These are phyloP conservation scores for Xylaria sp. DNA, from an alignment of 2,329 filamentous ascomycete genomes.

Conservation along the genomic window DNA sequence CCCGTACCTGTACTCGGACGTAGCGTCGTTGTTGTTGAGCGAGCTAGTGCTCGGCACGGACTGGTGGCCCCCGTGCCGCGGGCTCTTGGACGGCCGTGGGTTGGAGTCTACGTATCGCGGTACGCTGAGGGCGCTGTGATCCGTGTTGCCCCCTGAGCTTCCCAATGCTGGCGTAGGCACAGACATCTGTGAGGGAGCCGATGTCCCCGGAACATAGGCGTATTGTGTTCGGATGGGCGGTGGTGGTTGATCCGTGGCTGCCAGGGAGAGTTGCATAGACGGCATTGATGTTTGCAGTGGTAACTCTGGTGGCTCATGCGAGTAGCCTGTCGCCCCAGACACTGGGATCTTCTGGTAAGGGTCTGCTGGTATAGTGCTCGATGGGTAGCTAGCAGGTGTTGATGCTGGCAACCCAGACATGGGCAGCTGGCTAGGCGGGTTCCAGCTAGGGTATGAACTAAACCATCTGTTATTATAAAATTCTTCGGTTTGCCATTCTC, in stretches of 20 bases:
- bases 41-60: slow-evolving; percentile 63
- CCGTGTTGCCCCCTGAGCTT: slow-evolving; percentile 47
- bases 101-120: slow-evolving; percentile 67
- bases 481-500: slow-evolving; percentile 14
- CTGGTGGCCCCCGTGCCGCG: slow-evolving; percentile 64
- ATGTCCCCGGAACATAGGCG: slow-evolving; percentile 63
- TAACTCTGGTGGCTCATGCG: slow-evolving; percentile 64
- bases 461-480: slow-evolving; percentile 45
- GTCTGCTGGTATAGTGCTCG: slow-evolving; percentile 61
- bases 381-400: slow-evolving; percentile 59
- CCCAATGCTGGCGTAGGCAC: slow-evolving; percentile 51
- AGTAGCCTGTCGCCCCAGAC: slow-evolving; percentile 59
- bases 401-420: slow-evolving; percentile 62
- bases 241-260: slow-evolving; percentile 58
- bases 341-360: slow-evolving; percentile 65
- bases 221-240: slow-evolving; percentile 63
- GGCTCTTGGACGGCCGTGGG: slow-evolving; percentile 65
- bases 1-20: slow-evolving; percentile 67
- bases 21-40: slow-evolving; percentile 58
- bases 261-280: slow-evolving; percentile 62
- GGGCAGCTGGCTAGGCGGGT: slow-evolving; percentile 55
- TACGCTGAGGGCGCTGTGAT: slow-evolving; percentile 62
- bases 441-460: slow-evolving; percentile 70
- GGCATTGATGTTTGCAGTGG: slow-evolving; percentile 65
- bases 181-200: slow-evolving; percentile 62